These are phyloP conservation scores for Xylaria telfairii DNA, from an alignment of 495 filamentous ascomycete genomes.

Conservation along the genomic window DNA sequence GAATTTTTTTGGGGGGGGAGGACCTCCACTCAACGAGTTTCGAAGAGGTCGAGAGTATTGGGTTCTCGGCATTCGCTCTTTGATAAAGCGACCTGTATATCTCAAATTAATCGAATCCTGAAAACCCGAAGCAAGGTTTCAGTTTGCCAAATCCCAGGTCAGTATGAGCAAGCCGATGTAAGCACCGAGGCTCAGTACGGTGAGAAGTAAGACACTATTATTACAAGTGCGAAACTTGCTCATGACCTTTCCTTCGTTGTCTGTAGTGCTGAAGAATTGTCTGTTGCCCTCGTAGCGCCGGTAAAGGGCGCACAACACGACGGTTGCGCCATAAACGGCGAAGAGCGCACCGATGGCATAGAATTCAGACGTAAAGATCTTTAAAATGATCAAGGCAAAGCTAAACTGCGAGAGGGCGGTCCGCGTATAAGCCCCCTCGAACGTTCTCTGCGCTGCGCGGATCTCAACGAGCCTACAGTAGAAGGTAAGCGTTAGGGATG, in stretches of 20 bases:
- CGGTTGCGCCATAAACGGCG: slow-evolving; percentile 84
- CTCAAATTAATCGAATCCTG: background rate
- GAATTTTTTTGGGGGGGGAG: no score
- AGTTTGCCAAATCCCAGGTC: slow-evolving; percentile 61
- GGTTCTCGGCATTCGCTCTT: background rate
- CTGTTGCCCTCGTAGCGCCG: slow-evolving; percentile 87
- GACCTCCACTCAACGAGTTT: background rate
- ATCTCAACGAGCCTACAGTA: slow-evolving; percentile 77
- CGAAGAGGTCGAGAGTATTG: background rate
- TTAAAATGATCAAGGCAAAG: slow-evolving; percentile 91
- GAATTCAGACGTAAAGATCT: slow-evolving; percentile 95
- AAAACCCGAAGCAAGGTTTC: slow-evolving; percentile 6
- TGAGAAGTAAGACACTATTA: slow-evolving; percentile 80
- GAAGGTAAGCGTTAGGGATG: slow-evolving; percentile 12
- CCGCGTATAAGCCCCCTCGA: slow-evolving; percentile 95
- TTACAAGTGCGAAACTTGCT: slow-evolving; percentile 92
- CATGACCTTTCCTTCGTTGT: slow-evolving; percentile 60
- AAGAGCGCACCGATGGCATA: slow-evolving; percentile 92
- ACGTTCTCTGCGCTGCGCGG: slow-evolving; percentile 91
- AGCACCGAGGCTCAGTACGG: slow-evolving; percentile 77
- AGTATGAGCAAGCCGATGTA: slow-evolving; percentile 82
- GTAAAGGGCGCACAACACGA: slow-evolving; percentile 80
- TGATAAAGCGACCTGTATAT: background rate
- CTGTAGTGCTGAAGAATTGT: slow-evolving; percentile 83
- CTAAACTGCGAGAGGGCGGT: slow-evolving; percentile 93